Evolutionary conservation across 306 rosid species (phyloP), one percentile per base, ranked within the genome.

Genomic region (Dalbergia cultrata): DNA sequence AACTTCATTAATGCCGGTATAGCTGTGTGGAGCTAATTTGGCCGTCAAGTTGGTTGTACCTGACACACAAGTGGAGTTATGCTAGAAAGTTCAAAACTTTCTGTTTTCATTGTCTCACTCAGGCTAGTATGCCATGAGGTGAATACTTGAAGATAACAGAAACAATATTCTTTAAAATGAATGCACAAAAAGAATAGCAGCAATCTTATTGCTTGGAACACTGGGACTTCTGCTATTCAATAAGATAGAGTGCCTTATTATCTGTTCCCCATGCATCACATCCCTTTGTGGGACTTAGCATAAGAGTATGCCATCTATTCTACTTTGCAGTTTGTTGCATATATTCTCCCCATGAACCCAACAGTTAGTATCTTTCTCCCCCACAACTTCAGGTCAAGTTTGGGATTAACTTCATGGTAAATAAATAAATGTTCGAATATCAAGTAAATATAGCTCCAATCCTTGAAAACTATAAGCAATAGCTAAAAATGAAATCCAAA

Each of bases 31-130:
- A 74, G 72, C 50, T 71, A 62, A 81, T 77, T 71, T 66, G 37
- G 82, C 76, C 77, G 70, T 70, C 83, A 71, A 75, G 86, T 82
- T 85, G 31, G 90, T 57, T 87, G 76, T 59, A 72, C 56, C 77
- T 11, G 66, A 52, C 70, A 50, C 21, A 18, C 2, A 68, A 75
- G 67, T 71, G 26, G 18, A 35, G 44, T 76, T 31, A 31, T 33
- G 64, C 54, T 17, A 66, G 0, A 62, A 63, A 63, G 7, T 50
- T 67, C 11, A 13, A 5, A 33, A 11, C 50, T 26, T 70, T 62
- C 45, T 33, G 16, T 43, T 73, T 72, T 67, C 18, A 78, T 45
- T 70, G 45, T 16, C 70, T 61, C 57, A 67, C 18, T 70, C 37
- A 19, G 71, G 57, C 33, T 17, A 50, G 31, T 14, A 31, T 11